Base-by-base conservation (phyloP, 306 rosid species). In the Vachellia collinsii region DNA sequence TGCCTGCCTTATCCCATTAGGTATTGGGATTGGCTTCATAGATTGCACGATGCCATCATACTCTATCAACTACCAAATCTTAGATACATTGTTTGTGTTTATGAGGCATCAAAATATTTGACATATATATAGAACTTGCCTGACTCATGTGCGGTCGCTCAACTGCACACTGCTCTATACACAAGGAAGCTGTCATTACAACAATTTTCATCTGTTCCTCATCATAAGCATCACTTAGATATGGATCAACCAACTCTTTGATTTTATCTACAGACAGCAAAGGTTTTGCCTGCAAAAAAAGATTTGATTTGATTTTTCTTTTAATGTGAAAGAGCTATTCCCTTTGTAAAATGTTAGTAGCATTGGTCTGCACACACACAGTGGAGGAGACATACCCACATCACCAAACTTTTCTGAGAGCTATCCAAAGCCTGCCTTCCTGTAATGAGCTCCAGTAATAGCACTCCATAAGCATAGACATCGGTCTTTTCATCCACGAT, bases 401-500 rank as follows among this genome's bases (percentile, higher is more conserved):
- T 93, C 62, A 96, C 96, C 46, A 96, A 90, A 84, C 99, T 96
- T 85, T 86, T 85, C 77, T 96, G 99, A 76, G 97, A 82, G 82
- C 91, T 89, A 81, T 96, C 98, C 85, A 96, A 74, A 82, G 99
- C 98, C 85, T 86, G 97, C 37, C 93, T 75, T 14, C 99, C 99
- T 3, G 97, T 93, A 70, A 96, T 90, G 56, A 96, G 93, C 83
- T 96, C 99, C 82, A 96, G 82, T 58, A 96, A 69, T 80, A 96
- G 87, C 43, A 96, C 99, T 51, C 99, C 99, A 66, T 88, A 93
- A 63, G 99, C 97, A 79, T 83, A 96, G 50, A 96, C 97, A 76
- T 96, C 99, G 34, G 98, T 96, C 81, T 96, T 96, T 83, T 96
- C 99, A 82, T 96, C 98, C 44, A 93, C 98, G 80, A 96, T 90